These are phyloP conservation scores for Talinum fruticosum DNA, from an alignment of 148 eudicot species.

Conservation along the genomic window DNA sequence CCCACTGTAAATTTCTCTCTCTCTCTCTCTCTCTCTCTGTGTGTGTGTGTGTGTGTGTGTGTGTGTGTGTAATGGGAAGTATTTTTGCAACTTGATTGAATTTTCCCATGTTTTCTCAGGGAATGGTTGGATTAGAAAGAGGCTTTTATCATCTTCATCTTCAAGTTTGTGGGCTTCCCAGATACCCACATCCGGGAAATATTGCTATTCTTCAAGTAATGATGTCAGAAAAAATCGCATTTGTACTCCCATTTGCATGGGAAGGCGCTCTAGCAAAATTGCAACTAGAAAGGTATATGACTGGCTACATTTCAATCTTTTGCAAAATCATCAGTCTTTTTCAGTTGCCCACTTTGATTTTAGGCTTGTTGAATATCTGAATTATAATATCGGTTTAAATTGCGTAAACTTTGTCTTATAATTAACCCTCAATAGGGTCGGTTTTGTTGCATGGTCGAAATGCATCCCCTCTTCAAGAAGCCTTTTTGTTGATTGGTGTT, in stretches of 20 bases:
- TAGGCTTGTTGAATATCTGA: not conserved
- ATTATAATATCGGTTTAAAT: not conserved
- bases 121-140: constrained; percentile 25
- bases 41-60: too few relatives aligned
- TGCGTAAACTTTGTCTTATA: not conserved
- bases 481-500: too few relatives aligned
- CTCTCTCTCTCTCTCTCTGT: constrained; percentile 2
- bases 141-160: constrained; percentile 37
- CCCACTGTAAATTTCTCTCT: constrained; percentile 26
- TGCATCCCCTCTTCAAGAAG: not conserved
- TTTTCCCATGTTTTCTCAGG: constrained; percentile 29
- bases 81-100: not conserved
- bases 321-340: not conserved
- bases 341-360: constrained; percentile 4
- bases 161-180: constrained; percentile 28
- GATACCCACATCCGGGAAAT: constrained; percentile 13
- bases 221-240: constrained; percentile 58
- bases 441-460: not conserved
- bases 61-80: too few relatives aligned
- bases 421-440: constrained; percentile 7
- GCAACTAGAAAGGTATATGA: constrained; percentile 75
- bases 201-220: constrained; percentile 10
- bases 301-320: not conserved
- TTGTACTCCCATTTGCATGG: constrained; percentile 74
- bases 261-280: constrained; percentile 84